Evolutionary conservation across 257 asterid species (phyloP).

Genomic region (Solanum stenotomum): DNA sequence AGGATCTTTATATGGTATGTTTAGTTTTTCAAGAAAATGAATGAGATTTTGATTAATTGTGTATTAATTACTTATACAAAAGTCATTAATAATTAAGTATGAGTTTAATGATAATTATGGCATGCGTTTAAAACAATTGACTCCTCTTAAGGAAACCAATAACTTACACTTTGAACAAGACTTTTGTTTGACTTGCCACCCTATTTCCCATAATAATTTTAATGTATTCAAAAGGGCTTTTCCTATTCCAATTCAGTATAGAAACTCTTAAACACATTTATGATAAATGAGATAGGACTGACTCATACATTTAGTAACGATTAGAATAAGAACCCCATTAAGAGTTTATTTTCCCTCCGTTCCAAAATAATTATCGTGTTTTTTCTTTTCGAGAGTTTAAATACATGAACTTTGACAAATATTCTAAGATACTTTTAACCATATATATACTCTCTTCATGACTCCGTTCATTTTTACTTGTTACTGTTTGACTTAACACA

Average conservation of each 20-base stretch:
- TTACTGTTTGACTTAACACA: background rate
- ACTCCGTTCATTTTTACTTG: too few species aligned
- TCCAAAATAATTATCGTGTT: background rate
- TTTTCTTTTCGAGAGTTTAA: background rate
- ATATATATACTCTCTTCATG: too few species aligned
- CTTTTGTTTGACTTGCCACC: conserved; percentile 1
- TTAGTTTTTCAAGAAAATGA: background rate
- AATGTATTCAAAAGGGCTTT: background rate
- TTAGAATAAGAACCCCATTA: background rate
- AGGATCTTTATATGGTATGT: background rate
- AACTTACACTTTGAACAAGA: background rate
- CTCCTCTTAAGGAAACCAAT: background rate
- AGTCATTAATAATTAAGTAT: background rate
- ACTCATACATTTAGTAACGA: background rate
- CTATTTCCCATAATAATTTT: background rate
- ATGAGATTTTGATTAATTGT: background rate
- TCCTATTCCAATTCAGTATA: background rate
- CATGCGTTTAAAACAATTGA: background rate
- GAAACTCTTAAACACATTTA: background rate
- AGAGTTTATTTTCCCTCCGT: background rate
- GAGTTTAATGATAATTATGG: background rate
- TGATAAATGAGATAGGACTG: background rate
- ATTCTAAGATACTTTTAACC: background rate
- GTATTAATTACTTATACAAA: background rate
- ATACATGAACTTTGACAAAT: background rate